These are phyloP conservation scores for Dactylonectria macrodidyma DNA, from an alignment of 2,329 filamentous ascomycete genomes.

Conservation along the genomic window DNA sequence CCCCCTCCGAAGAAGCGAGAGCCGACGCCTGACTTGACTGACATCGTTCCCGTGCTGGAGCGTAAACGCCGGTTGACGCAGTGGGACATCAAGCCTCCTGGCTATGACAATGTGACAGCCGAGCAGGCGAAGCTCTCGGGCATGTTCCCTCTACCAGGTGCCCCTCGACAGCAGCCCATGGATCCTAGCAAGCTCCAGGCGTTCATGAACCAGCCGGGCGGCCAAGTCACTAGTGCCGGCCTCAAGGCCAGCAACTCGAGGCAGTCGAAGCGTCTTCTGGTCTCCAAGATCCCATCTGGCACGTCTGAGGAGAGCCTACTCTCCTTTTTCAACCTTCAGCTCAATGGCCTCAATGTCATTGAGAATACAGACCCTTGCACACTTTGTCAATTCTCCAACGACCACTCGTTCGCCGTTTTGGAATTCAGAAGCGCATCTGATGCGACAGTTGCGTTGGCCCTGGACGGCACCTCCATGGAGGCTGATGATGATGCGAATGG, in stretches of 20 bases:
- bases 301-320: slow-evolving; percentile 83
- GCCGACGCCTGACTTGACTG: slow-evolving; percentile 94
- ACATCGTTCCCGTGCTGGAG: slow-evolving; percentile 85
- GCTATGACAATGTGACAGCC: slow-evolving; percentile 97
- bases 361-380: slow-evolving; percentile 88
- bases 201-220: slow-evolving; percentile 92
- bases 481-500: slow-evolving; percentile 74
- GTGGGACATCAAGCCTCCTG: slow-evolving; percentile 99
- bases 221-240: slow-evolving; percentile 79
- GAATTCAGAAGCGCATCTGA: slow-evolving; percentile 93
- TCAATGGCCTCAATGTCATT: slow-evolving; percentile 96
- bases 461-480: slow-evolving; percentile 93
- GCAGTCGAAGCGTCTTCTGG: slow-evolving; percentile 92
- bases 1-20: slow-evolving; percentile 92
- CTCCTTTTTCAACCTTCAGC: slow-evolving; percentile 94
- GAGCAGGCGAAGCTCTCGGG: slow-evolving; percentile 98
- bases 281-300: slow-evolving; percentile 83
- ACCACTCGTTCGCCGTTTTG: slow-evolving; percentile 85
- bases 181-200: slow-evolving; percentile 94
- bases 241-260: slow-evolving; percentile 94
- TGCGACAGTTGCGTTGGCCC: slow-evolving; percentile 89
- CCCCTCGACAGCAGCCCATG: slow-evolving; percentile 94
- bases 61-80: slow-evolving; percentile 95
- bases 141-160: slow-evolving; percentile 98
- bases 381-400: slow-evolving; percentile 84